Conservation (phyloP, 2,329 filamentous ascomycete genomes). For the Fusarium concolor region DNA sequence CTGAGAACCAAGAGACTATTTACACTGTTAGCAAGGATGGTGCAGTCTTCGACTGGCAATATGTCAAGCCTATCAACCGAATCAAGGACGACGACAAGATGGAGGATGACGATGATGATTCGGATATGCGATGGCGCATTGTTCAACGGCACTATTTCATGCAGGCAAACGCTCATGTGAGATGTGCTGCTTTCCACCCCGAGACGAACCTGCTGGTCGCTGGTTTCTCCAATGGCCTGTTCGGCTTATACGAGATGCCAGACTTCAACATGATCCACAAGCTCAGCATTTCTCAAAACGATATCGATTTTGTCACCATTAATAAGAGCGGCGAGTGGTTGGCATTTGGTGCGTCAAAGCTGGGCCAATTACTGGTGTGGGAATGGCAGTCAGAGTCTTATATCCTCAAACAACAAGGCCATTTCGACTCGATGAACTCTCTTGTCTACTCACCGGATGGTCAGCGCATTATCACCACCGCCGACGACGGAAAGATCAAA, state of each 20-base stretch:
- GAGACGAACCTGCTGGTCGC: constrained; percentile 92
- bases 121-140: constrained; percentile 88
- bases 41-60: constrained; percentile 95
- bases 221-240: constrained; percentile 94
- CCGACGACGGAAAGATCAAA: constrained; percentile 98
- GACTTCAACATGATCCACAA: constrained; percentile 97
- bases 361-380: constrained; percentile 97
- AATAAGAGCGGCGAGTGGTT: constrained; percentile 97
- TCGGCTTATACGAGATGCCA: constrained; percentile 94
- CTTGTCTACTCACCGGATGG: constrained; percentile 94
- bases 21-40: constrained; percentile 98
- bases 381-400: constrained; percentile 99
- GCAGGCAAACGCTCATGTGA: constrained; percentile 87
- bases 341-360: constrained; percentile 93
- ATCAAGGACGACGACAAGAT: constrained; percentile 70
- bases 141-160: constrained; percentile 93
- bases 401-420: constrained; percentile 96
- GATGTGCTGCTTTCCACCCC: constrained; percentile 90
- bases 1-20: constrained; percentile 91
- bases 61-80: constrained; percentile 69
- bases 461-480: constrained; percentile 89
- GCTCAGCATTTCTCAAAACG: constrained; percentile 92
- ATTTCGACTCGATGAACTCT: constrained; percentile 95
- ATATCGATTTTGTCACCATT: constrained; percentile 94
- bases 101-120: constrained; percentile 67